Conservation (phyloP, 371 early-diverging fungal species). For the Mortierella sp. region DNA sequence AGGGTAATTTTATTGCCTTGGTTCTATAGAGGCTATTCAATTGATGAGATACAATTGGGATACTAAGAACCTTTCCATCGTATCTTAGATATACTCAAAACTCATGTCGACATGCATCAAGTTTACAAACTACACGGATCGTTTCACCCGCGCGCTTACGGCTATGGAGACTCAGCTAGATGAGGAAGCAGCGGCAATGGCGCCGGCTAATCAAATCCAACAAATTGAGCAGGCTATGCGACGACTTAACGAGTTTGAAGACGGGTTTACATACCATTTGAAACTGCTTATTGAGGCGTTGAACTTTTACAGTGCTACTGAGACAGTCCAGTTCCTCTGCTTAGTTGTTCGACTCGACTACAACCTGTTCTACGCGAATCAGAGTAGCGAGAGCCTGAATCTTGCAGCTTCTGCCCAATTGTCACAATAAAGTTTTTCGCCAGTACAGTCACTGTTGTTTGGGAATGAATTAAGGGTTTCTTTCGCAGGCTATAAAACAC, state of each 20-base stretch:
- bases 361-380: slow-evolving; percentile 68
- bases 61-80: neutral
- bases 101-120: slow-evolving; percentile 75
- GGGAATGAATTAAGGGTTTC: too few relatives aligned
- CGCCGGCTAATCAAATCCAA: slow-evolving; percentile 24
- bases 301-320: slow-evolving; percentile 81
- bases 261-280: slow-evolving; percentile 74
- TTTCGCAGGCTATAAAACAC: too few relatives aligned
- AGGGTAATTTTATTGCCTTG: slow-evolving; percentile 64
- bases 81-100: slow-evolving; percentile 75
- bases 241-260: slow-evolving; percentile 69
- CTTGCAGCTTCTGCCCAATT: neutral
- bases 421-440: neutral
- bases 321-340: slow-evolving; percentile 79
- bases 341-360: slow-evolving; percentile 85
- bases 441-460: neutral
- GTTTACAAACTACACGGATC: slow-evolving; percentile 73
- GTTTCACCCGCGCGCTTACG: slow-evolving; percentile 58
- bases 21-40: neutral
- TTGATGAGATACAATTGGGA: neutral
- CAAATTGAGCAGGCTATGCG: slow-evolving; percentile 56
- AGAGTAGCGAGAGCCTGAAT: slow-evolving; percentile 8
- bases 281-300: slow-evolving; percentile 80
- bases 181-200: slow-evolving; percentile 60
- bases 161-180: slow-evolving; percentile 62